These are phyloP conservation scores for Beauveria scarabaeidicola DNA, from an alignment of 2,329 filamentous ascomycete genomes.

Conservation along the genomic window DNA sequence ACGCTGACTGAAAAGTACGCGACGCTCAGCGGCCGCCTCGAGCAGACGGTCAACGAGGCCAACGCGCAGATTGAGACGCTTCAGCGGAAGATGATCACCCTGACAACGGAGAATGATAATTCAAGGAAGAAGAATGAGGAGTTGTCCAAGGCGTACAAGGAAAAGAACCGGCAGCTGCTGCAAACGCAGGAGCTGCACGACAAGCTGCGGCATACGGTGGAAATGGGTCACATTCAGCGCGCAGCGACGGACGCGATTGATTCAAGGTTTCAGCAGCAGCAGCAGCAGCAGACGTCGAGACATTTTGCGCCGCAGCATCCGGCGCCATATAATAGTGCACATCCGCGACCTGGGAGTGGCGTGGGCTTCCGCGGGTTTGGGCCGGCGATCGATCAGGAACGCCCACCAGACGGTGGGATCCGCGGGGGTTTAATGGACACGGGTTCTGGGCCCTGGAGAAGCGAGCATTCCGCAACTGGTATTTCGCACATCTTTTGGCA, in stretches of 20 bases:
- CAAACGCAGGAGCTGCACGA: conserved; percentile 61
- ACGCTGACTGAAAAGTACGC: conserved; percentile 65
- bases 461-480: not conserved
- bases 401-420: not conserved
- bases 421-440: not conserved
- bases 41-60: conserved; percentile 66
- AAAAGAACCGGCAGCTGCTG: conserved; percentile 61
- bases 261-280: conserved; percentile 10
- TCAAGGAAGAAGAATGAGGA: conserved; percentile 66
- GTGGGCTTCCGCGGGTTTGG: not conserved
- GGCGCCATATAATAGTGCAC: conserved; percentile 8
- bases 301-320: conserved; percentile 10
- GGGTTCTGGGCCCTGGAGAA: not conserved
- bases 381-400: not conserved
- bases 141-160: conserved; percentile 54
- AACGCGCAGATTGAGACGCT: conserved; percentile 62
- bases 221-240: conserved; percentile 46
- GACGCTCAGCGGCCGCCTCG: conserved; percentile 55
- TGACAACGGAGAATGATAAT: conserved; percentile 53
- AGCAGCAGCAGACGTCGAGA: conserved; percentile 10
- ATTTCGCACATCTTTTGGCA: not conserved
- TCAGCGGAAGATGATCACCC: conserved; percentile 52
- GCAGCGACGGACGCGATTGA: conserved; percentile 41
- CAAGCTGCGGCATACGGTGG: conserved; percentile 47
- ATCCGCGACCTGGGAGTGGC: not conserved